A percentile compares a stretch with the other conserved stretches of the same genome.
phyloP scores from a whole-genome alignment of 2,329 filamentous ascomycete species.

The Juglanconis oblonga region DNA sequence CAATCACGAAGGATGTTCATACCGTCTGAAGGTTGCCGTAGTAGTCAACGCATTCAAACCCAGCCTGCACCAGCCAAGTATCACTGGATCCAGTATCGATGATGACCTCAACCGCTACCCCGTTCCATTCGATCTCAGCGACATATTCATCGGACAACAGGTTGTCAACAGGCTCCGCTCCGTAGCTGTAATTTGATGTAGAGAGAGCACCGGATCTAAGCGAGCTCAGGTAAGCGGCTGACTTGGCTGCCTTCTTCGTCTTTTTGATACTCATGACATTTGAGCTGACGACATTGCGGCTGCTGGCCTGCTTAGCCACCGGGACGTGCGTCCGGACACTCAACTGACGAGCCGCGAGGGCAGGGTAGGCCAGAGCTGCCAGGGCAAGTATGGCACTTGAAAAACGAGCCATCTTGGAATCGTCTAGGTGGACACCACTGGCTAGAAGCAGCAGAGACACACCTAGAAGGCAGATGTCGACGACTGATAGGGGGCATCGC shows the following conservation, averaged over 20 bases:
- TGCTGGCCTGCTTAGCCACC: not conserved
- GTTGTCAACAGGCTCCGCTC: not conserved
- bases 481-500: not conserved
- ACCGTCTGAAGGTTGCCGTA: not conserved
- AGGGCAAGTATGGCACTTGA: not conserved
- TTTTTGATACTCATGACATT: constrained; percentile 7
- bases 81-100: constrained; percentile 15
- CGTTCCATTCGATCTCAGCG: constrained; percentile 6
- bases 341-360: not conserved
- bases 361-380: not conserved
- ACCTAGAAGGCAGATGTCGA: not conserved
- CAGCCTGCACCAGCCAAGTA: constrained; percentile 13
- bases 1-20: not conserved
- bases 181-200: not conserved
- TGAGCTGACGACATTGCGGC: constrained; percentile 1
- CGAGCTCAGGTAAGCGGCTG: constrained; percentile 3
- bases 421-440: not conserved
- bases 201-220: not conserved
- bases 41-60: constrained; percentile 12
- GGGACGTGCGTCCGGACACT: not conserved
- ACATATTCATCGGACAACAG: constrained; percentile 6
- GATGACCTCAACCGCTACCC: constrained; percentile 1
- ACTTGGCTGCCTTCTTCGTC: not conserved
- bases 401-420: not conserved
- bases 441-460: not conserved